Conservation (phyloP, 2,329 filamentous ascomycete genomes). For the Torrubiellomyces zombiae region DNA sequence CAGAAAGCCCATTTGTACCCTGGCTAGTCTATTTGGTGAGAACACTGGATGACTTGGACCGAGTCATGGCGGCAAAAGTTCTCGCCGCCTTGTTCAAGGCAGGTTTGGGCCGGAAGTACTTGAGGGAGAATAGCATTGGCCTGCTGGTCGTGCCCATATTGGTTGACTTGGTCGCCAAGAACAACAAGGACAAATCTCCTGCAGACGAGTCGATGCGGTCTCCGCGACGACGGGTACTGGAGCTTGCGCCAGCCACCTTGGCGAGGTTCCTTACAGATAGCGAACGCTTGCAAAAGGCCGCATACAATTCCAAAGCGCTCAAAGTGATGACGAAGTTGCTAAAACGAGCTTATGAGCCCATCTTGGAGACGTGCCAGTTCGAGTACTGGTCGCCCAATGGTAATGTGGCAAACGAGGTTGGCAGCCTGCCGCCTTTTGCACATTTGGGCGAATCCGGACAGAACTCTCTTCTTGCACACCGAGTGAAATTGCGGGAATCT, state of each 20-base stretch:
- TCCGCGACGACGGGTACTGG: constrained; percentile 30
- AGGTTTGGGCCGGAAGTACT: constrained; percentile 43
- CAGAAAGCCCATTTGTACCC: constrained; percentile 54
- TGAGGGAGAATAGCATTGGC: constrained; percentile 45
- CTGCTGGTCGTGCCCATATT: constrained; percentile 55
- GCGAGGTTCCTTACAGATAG: constrained; percentile 67
- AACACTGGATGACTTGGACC: constrained; percentile 36
- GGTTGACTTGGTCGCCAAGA: constrained; percentile 38
- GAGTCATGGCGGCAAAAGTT: constrained; percentile 52
- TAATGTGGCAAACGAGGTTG: constrained; percentile 17
- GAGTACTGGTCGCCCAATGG: constrained; percentile 23
- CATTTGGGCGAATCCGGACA: constrained; percentile 45
- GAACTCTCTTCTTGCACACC: constrained; percentile 44
- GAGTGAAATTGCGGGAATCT: constrained; percentile 59
- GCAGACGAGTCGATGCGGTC: constrained; percentile 19
- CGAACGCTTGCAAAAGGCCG: constrained; percentile 63
- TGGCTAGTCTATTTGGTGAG: constrained; percentile 55
- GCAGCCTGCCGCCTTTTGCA: constrained; percentile 19
- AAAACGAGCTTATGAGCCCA: constrained; percentile 32
- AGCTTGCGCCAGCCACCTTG: constrained; percentile 58
- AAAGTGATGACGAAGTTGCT: constrained; percentile 30
- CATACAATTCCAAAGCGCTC: constrained; percentile 46
- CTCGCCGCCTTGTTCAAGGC: constrained; percentile 54
- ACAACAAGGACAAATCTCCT: constrained; percentile 27
- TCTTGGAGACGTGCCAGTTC: constrained; percentile 14